Percentiles rank a stretch among this genome's conserved stretches.
These are phyloP conservation scores for Piromyces sp. DNA, from an alignment of 192 early-diverging fungal species.

Conservation along the genomic window DNA sequence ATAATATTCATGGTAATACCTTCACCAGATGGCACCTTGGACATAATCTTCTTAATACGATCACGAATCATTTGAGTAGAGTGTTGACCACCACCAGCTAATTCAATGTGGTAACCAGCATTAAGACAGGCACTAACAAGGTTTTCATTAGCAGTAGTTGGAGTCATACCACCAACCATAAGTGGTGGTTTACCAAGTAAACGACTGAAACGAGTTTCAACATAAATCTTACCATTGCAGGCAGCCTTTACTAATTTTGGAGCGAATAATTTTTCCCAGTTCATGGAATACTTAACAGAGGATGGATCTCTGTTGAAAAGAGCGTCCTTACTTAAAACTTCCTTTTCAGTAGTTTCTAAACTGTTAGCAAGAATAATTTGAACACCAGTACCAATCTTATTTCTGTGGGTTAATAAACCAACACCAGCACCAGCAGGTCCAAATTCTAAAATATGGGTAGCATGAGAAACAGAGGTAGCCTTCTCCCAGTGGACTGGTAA, in stretches of 20 bases:
- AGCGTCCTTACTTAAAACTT: slow-evolving; percentile 52
- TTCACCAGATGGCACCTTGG: slow-evolving; percentile 50
- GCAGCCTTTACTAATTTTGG: slow-evolving; percentile 60
- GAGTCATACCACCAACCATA: slow-evolving; percentile 93
- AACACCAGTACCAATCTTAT: slow-evolving; percentile 74
- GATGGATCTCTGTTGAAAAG: slow-evolving; percentile 63
- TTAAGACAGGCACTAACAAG: slow-evolving; percentile 76
- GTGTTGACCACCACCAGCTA: slow-evolving; percentile 82
- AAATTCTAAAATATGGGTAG: slow-evolving; percentile 85
- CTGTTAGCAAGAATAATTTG: slow-evolving; percentile 48
- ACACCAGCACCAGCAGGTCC: slow-evolving; percentile 78
- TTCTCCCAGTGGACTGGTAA: slow-evolving; percentile 60
- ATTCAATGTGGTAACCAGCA: slow-evolving; percentile 77
- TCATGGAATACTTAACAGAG: slow-evolving; percentile 54
- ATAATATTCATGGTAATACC: slow-evolving; percentile 84
- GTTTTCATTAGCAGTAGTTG: slow-evolving; percentile 55
- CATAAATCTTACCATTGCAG: slow-evolving; percentile 46
- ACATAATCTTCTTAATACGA: slow-evolving; percentile 58
- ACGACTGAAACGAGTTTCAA: slow-evolving; percentile 73
- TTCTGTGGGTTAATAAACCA: slow-evolving; percentile 63
- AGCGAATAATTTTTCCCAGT: slow-evolving; percentile 75
- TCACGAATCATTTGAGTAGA: slow-evolving; percentile 44
- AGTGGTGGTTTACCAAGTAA: slow-evolving; percentile 74
- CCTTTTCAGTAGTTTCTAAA: slow-evolving; percentile 38
- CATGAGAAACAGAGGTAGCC: slow-evolving; percentile 24